phyloP scores from a whole-genome alignment of 257 asterid genomes.

The Solanum corneliomulleri region DNA sequence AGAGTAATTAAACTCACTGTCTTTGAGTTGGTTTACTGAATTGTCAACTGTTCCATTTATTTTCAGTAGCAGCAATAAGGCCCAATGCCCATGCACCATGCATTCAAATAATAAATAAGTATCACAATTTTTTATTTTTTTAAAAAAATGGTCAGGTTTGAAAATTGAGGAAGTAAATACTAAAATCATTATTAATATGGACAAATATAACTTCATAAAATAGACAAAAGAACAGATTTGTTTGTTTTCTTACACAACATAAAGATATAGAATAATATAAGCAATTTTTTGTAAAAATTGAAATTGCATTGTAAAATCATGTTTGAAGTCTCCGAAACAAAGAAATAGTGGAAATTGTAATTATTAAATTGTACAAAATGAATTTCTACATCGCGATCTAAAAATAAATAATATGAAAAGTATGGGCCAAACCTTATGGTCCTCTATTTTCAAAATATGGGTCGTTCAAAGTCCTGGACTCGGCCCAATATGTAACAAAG shows the following conservation, averaged over 20 bases:
- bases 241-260: not conserved
- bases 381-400: not conserved
- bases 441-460: not conserved
- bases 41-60: not conserved
- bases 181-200: not conserved
- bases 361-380: too few relatives aligned
- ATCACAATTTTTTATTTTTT: not conserved
- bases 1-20: not conserved
- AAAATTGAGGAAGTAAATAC: not conserved
- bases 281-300: not conserved
- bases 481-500: not conserved
- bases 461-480: not conserved
- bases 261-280: not conserved
- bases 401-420: not conserved
- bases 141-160: not conserved
- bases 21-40: not conserved
- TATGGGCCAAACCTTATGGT: not conserved
- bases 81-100: not conserved
- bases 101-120: not conserved
- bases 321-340: not conserved
- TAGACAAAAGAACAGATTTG: not conserved
- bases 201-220: not conserved
- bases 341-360: not conserved
- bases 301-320: not conserved
- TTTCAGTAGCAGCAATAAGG: not conserved